Evolutionary conservation across 495 filamentous ascomycete species (phyloP), one percentile per base, ranked within the genome.

Genomic region (Aspergillus affinis): DNA sequence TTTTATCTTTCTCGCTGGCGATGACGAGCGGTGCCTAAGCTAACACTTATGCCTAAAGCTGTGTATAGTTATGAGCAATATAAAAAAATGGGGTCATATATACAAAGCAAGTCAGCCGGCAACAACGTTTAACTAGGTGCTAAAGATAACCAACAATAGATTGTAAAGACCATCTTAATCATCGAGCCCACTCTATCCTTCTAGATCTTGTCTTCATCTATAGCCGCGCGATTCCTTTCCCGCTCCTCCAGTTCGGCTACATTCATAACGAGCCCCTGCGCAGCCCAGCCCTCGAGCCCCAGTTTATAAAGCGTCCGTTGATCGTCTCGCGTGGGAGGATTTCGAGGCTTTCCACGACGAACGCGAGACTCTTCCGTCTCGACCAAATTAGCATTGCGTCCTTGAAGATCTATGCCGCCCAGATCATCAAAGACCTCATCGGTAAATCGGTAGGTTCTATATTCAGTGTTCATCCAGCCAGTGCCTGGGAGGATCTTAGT

Each of bases 391-490:
- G 81, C 78, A 45, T 80, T 76, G 13, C 12, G 36, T 41, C 36
- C 36, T 4, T 41, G 36, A 17, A 41, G 36, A 41, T 41, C 36
- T 13, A 41, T 41, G 3, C 36, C 36, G 5, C 36, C 36, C 12
- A 41, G 12, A 54, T 84, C 78, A 45, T 72, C 69, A 21, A 72
- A 72, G 18, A 44, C 18, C 6, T 54, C 30, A 45, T 82, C 75
- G 12, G 65, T 72, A 69, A 92, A 91, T 44, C 75, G 74, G 66
- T 87, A 94, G 6, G 80, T 82, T 53, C 91, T 83, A 61, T 77
- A 86, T 71, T 94, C 90, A 1, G 84, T 84, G 69, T 95, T 94
- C 7, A 58, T 62, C 91, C 91, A 93, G 18, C 88, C 88, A 0
- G 90, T 92, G 10, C 84, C 84, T 72, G 21, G 18, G 18, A 20